Base-by-base conservation (phyloP, 257 asterid genomes). In the Solanum arcanum region DNA sequence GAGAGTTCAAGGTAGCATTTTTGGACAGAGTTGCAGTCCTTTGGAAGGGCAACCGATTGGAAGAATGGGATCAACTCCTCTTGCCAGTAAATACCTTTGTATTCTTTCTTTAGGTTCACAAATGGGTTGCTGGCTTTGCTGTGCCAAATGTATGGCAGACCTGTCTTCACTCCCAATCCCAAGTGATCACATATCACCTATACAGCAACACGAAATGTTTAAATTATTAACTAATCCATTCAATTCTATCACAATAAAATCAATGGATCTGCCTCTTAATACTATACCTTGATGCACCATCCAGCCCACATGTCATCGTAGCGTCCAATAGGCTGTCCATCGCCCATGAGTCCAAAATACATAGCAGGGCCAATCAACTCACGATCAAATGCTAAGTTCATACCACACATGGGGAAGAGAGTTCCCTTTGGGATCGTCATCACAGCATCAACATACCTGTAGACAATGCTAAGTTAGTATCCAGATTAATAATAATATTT, bases 231-330 rank as follows among this genome's bases (percentile, higher is more conserved):
- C 23, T 52, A 6, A 46, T 46, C 52, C 5, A 44, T 44, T 44
- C 56, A 47, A 47, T 47, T 47, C 2, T 13, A 47, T 47, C 20
- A 13, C 52, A 46, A 47, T 47, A 49, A 4, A 77, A 44, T 77
- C 15, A 9, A 9, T 44, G 39, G 3, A 23, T 39, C 59, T 12
- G 33, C 12, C 21, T 41, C 13, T 75, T 74, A 39, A 39, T 39
- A 74, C 11, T 70, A 59, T 90, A 93, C 95, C 96, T 94, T 94
- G 27, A 60, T 87, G 80, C 96, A 94, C 96, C 96, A 94, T 73
- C 96, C 96, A 87, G 96, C 96, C 96, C 96, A 94, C 96, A 92
- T 93, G 64, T 94, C 96, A 5, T 94, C 96, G 42, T 92, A 94
- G 66, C 96, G 92, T 29, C 96, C 96, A 83, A 92, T 94, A 16